Evolutionary conservation across 2,329 filamentous ascomycete species (phyloP).

Genomic region (Ascochyta fabae): DNA sequence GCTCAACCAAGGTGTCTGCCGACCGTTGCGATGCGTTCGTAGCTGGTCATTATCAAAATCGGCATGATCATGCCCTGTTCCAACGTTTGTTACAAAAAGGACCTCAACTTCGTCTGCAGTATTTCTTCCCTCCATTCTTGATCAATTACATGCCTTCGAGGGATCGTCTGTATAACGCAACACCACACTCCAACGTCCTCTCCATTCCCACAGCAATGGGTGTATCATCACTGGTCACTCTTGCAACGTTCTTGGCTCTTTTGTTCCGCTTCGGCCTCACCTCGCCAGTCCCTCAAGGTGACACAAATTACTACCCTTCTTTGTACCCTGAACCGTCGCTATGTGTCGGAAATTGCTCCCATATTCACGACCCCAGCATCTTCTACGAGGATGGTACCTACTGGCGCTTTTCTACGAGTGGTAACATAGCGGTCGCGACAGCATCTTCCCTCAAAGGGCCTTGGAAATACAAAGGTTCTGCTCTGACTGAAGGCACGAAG

Average conservation of each 20-base stretch:
- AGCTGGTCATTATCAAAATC: not conserved
- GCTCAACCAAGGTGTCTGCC: not conserved
- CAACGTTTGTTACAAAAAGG: not conserved
- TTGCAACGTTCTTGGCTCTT: slow-evolving; percentile 22
- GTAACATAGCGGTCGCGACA: slow-evolving; percentile 55
- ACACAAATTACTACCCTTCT: not conserved
- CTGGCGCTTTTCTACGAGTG: slow-evolving; percentile 59
- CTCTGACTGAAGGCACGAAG: slow-evolving; percentile 51
- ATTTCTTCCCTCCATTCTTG: not conserved
- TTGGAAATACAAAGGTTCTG: slow-evolving; percentile 54
- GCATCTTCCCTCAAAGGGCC: slow-evolving; percentile 54
- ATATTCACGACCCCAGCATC: slow-evolving; percentile 56
- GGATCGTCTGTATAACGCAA: not conserved
- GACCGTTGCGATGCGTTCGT: not conserved
- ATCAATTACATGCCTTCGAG: not conserved
- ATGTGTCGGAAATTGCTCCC: slow-evolving; percentile 49
- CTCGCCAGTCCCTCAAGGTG: not conserved
- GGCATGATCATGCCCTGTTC: slow-evolving; percentile 8
- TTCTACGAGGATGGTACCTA: slow-evolving; percentile 55
- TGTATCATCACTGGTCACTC: slow-evolving; percentile 18
- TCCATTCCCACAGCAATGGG: slow-evolving; percentile 16
- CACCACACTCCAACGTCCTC: not conserved
- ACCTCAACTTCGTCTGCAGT: not conserved
- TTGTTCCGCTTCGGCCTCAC: slow-evolving; percentile 9
- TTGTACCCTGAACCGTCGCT: slow-evolving; percentile 42